Percentiles rank a stretch among this genome's conserved stretches.
phyloP scores from a whole-genome alignment of 2,329 filamentous ascomycete genomes.

The Verticillium longisporum region DNA sequence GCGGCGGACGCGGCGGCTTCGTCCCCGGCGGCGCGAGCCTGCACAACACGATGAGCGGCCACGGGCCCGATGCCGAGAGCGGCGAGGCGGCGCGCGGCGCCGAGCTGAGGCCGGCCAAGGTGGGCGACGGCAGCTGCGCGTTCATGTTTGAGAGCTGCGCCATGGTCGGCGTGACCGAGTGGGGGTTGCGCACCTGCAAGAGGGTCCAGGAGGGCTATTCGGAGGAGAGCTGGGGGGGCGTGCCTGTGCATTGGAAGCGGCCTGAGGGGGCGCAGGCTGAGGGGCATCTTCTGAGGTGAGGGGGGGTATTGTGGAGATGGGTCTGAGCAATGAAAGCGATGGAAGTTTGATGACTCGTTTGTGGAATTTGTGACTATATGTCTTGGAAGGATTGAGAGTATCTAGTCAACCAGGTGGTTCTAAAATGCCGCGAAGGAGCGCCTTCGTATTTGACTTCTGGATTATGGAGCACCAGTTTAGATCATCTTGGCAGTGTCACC shows the following conservation, averaged over 20 bases:
- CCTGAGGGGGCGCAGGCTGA: conserved; percentile 23
- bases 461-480: no score
- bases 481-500: no score
- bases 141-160: conserved; percentile 66
- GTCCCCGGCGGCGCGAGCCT: conserved; percentile 52
- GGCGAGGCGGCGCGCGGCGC: conserved; percentile 49
- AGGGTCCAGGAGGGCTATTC: conserved; percentile 64
- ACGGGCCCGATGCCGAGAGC: conserved; percentile 52
- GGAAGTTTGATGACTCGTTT: no score
- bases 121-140: conserved; percentile 54
- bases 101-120: conserved; percentile 47
- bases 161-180: conserved; percentile 67
- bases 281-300: conserved; percentile 20
- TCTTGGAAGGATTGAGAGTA: no score
- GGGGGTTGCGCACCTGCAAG: conserved; percentile 54
- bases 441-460: no score
- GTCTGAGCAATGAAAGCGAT: no score
- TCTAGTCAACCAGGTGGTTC: no score
- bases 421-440: no score
- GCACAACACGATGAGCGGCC: conserved; percentile 68
- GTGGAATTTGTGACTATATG: no score
- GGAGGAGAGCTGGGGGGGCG: conserved; percentile 70
- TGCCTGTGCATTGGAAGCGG: conserved; percentile 55
- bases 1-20: conserved; percentile 44
- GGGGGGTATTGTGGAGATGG: no score